Base-by-base conservation (phyloP, 257 asterid species). In the Parsonsia alboflavescens region DNA sequence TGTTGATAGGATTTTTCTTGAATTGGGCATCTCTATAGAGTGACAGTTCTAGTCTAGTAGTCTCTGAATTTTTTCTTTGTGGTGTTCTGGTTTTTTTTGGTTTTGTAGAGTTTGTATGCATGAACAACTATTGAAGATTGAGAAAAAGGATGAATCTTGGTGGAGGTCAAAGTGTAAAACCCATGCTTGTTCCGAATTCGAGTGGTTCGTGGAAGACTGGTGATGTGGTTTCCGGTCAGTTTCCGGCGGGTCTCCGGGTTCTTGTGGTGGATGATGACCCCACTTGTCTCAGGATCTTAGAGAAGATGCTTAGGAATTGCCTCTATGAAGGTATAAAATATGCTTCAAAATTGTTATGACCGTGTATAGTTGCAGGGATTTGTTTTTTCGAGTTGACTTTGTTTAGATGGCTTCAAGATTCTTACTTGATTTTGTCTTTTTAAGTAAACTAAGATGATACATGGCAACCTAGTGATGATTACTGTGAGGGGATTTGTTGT, bases 261-360 rank as follows among this genome's bases (percentile, higher is more conserved):
- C 96, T 94, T 33, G 92, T 94, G 44, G 99, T 92, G 62, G 99
- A 95, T 78, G 98, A 95, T 83, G 98, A 95, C 86, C 96, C 90
- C 58, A 92, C 94, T 73, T 92, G 99, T 61, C 87, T 95, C 44
- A 85, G 72, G 89, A 95, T 92, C 88, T 87, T 95, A 87, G 98
- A 91, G 79, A 87, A 89, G 88, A 95, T 95, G 98, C 96, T 92
- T 0, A 83, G 73, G 70, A 87, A 80, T 75, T 95, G 99, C 74
- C 86, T 68, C 39, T 92, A 95, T 77, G 86, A 95, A 88, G 98
- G 99, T 95, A 77, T 46, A 52, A 41, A 28, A 24, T 24, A 21
- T 9, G 12, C 6, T 6, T 4, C 12, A 16, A 9, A 0, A 21
- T 73, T 12, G 15, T 66, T 75, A 24, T 67, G 39, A 33, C 39